Base-by-base conservation (phyloP, 441 rosid genomes). In the Gossypium schwendimanii region DNA sequence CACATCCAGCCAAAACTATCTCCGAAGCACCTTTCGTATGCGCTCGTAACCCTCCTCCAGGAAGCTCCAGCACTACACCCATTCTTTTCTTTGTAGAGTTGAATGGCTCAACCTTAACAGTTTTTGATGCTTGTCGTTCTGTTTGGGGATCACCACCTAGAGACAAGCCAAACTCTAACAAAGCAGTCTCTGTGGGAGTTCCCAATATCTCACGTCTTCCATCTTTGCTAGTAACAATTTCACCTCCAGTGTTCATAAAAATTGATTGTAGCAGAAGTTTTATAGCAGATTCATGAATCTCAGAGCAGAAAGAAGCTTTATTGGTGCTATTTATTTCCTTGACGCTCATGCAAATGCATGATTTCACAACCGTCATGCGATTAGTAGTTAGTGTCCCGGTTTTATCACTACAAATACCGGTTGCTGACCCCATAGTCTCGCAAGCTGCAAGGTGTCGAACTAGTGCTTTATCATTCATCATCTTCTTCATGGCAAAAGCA, bases 401-500 rank as follows among this genome's bases (percentile, higher is more conserved):
- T 65, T 88, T 88, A 73, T 88, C 93, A 36, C 94, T 89, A 53
- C 93, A 88, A 54, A 87, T 88, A 66, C 79, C 83, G 33, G 93
- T 87, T 59, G 89, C 90, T 17, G 93, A 89, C 54, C 94, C 94
- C 94, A 89, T 89, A 39, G 92, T 88, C 78, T 88, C 92, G 75
- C 92, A 88, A 49, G 94, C 94, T 20, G 91, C 94, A 50, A 89
- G 77, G 79, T 87, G 87, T 2, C 93, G 82, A 10, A 89, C 93
- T 15, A 89, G 89, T 4, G 93, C 91, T 75, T 83, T 89, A 69
- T 89, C 93, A 12, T 89, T 89, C 93, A 87, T 89, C 93, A 89
- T 89, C 74, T 87, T 89, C 84, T 89, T 87, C 91, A 89, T 89
- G 24, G 93, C 93, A 39, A 89, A 89, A 23, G 93, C 93, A 52